Evolutionary conservation across 2,329 filamentous ascomycete species (phyloP), one percentile per base, ranked within the genome.

Genomic region (Hymenoscyphus fructigenus): DNA sequence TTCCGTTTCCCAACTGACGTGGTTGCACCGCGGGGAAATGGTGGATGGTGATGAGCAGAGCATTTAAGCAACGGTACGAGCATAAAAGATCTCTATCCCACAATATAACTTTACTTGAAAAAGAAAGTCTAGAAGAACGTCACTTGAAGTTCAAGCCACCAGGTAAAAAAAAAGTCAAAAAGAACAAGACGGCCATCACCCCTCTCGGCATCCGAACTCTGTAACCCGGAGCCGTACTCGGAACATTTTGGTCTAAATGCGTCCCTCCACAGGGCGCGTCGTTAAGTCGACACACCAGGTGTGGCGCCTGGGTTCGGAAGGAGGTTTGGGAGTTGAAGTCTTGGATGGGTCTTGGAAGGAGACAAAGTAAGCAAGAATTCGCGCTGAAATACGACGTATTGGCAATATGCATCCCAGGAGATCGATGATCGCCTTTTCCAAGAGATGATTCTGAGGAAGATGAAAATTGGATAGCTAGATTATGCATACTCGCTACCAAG

Each of bases 381-480:
- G 15, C 55, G 32, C 55, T n/a, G 55, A 57, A 57, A 20, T 57
- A 57, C 28, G 20, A 57, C 20, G 20, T 57, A 28, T 23, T 28
- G 14, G 26, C 26, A 55, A n/a, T 15, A n/a, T 57, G 26, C 17
- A 57, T 29, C 55, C 5, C 6, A 57, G 55, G 6, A 29, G 12
- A 23, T 53, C 10, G 44, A 53, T 28, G 47, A 26, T 53, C 47
- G 20, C 47, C 5, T 14, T 53, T 26, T 53, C 47, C 47, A 53
- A 53, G 47, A 26, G 20, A 23, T 26, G 47, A 53, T 53, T 38
- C 20, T 26, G 47, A 53, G 47, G 47, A 14, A 12, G 47, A 26
- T 23, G 20, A 50, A 20, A 23, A 23, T 23, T 9, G 47, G 36
- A 38, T 38, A 4, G 3, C 14, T 1, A 38, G 36, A 15, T 26